A percentile compares a stretch with the other conserved stretches of the same genome.
These are phyloP conservation scores for Laetiporus sulphureus DNA, from an alignment of 1,284 basidiomycete genomes.

Conservation along the genomic window DNA sequence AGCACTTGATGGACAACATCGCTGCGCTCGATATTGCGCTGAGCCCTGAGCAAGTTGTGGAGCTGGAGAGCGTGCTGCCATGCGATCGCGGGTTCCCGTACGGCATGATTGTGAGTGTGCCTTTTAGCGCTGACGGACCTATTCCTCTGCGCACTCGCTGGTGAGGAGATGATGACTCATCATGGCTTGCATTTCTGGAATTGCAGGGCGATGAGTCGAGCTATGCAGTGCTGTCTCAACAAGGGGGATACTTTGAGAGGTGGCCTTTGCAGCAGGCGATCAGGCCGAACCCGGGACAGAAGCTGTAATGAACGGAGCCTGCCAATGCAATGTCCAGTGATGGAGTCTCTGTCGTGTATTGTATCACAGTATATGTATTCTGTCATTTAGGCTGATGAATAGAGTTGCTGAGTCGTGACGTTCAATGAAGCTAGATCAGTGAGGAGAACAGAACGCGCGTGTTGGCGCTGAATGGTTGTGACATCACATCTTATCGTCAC, in stretches of 20 bases:
- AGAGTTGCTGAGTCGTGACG: too few species aligned
- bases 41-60: conserved; percentile 32
- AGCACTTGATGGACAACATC: conserved; percentile 28
- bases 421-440: too few species aligned
- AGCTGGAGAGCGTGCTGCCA: conserved; percentile 30
- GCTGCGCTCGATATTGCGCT: conserved; percentile 37
- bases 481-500: too few species aligned
- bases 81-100: conserved; percentile 38
- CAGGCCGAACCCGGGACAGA: neutral
- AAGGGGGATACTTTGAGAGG: conserved; percentile 20
- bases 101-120: conserved; percentile 27
- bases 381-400: too few species aligned
- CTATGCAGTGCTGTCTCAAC: conserved; percentile 10
- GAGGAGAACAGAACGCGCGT: too few species aligned
- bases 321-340: too few species aligned
- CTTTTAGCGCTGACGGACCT: neutral
- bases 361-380: too few species aligned
- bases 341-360: too few species aligned
- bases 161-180: neutral
- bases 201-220: conserved; percentile 24
- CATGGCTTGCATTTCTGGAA: too few species aligned
- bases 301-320: too few species aligned
- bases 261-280: conserved; percentile 9
- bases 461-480: too few species aligned
- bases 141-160: neutral